Base-by-base conservation (phyloP, 176 grass and related monocot genomes). In the Neostapfia colusana region DNA sequence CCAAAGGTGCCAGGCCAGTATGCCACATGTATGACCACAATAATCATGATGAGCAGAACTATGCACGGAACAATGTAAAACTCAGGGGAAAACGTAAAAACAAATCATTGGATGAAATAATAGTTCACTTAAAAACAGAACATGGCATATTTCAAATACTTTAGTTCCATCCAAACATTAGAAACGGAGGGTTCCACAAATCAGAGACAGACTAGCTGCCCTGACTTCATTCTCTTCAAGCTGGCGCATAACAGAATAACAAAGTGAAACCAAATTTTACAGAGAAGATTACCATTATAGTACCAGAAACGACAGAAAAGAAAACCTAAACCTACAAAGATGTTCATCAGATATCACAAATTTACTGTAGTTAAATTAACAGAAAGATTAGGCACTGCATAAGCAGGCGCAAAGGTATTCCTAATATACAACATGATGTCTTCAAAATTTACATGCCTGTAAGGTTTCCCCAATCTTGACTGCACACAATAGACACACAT, bases 381-480 rank as follows among this genome's bases (percentile, higher is more conserved):
- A 84, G 8, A 70, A 79, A 72, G 57, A 77, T 77, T 48, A 81
- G 65, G 14, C 34, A 75, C 34, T 41, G 58, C 72, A 24, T 50
- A 38, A 48, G 76, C 70, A 57, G 28, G 74, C 21, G 69, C 70
- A 25, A 63, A 76, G 49, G 31, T 65, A 59, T 81, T 81, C 72
- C 86, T 84, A 84, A 73, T 85, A 72, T 85, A 89, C 86, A 88
- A 84, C 86, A 80, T 57, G 28, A 76, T 38, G 66, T 59, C 65
- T 28, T 89, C 78, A 59, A 75, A 85, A 93, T 90, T 85, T 93
- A 93, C 91, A 93, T 63, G 82, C 78, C 74, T 84, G 50, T 82
- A 70, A 89, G 53, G 58, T 72, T 81, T 83, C 56, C 74, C 38
- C 38, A 24, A 83, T 66, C 77, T 49, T 69, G 51, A 75, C 77